phyloP scores from a whole-genome alignment of 2,329 filamentous ascomycete genomes.

The Penicillium sclerotigenum region DNA sequence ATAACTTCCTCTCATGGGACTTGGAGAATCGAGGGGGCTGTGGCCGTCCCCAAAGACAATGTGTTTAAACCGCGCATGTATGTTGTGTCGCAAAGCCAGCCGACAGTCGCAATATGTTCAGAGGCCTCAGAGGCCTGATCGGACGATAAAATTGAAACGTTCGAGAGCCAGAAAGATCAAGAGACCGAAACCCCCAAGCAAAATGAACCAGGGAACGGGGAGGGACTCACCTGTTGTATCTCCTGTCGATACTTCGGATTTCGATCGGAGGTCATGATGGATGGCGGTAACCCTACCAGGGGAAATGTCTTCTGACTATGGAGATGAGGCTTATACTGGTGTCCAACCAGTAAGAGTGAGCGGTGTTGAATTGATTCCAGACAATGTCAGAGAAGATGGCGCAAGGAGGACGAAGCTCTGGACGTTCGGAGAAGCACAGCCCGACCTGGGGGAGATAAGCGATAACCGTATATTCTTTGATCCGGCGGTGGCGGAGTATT shows the following conservation, averaged over 20 bases:
- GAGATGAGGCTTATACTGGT: neutral
- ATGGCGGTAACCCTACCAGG: neutral
- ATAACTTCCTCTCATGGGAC: neutral
- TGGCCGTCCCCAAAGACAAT: neutral
- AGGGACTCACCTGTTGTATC: conserved; percentile 79
- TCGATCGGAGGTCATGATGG: conserved; percentile 65
- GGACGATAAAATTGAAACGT: neutral
- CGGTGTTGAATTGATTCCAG: neutral
- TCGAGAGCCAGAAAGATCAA: neutral
- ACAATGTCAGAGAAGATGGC: neutral
- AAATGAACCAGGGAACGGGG: neutral
- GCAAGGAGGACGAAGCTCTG: conserved; percentile 7
- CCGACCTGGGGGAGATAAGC: conserved; percentile 2
- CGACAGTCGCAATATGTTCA: neutral
- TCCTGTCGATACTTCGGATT: conserved; percentile 91
- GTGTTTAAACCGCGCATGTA: neutral
- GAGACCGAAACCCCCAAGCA: neutral
- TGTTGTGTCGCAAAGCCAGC: neutral
- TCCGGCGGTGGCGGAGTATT: conserved; percentile 11
- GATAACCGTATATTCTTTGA: conserved; percentile 24
- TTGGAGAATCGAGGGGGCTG: neutral
- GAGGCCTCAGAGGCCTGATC: too few species aligned
- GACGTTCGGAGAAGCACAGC: conserved; percentile 4
- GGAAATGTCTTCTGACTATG: neutral
- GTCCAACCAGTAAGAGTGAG: neutral